These are phyloP conservation scores for Lipomyces mesembrius DNA, from an alignment of 805 yeast species.

Conservation along the genomic window DNA sequence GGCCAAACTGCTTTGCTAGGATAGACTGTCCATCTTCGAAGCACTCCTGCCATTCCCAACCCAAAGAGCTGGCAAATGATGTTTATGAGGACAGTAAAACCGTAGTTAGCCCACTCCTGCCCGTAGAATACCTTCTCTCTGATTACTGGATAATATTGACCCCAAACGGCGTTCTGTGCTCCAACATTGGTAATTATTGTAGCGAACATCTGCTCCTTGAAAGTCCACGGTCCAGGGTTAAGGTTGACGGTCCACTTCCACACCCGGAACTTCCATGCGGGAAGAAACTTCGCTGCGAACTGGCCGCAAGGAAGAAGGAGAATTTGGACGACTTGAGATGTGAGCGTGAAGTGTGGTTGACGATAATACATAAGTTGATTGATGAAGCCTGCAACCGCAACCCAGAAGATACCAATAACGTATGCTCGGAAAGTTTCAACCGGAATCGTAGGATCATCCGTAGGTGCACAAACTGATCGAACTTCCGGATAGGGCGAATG, in stretches of 20 bases:
- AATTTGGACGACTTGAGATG: slow-evolving; percentile 60
- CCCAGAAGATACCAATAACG: slow-evolving; percentile 57
- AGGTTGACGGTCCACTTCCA: slow-evolving; percentile 51
- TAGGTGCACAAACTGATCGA: slow-evolving; percentile 42
- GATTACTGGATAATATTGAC: slow-evolving; percentile 32
- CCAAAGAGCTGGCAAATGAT: slow-evolving; percentile 67
- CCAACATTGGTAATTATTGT: slow-evolving; percentile 48
- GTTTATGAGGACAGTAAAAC: slow-evolving; percentile 59
- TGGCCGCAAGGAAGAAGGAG: slow-evolving; percentile 65
- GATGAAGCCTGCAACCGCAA: slow-evolving; percentile 59
- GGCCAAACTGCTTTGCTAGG: slow-evolving; percentile 71
- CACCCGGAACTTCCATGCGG: slow-evolving; percentile 52
- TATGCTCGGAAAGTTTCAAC: slow-evolving; percentile 61
- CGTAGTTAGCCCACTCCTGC: slow-evolving; percentile 47
- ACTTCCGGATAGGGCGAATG: slow-evolving; percentile 66
- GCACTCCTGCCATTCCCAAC: slow-evolving; percentile 67
- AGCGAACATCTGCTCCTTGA: slow-evolving; percentile 67
- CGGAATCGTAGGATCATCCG: slow-evolving; percentile 54
- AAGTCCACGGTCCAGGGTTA: slow-evolving; percentile 69
- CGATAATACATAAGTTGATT: slow-evolving; percentile 63
- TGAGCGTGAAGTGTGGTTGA: slow-evolving; percentile 57
- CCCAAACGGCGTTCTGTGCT: slow-evolving; percentile 33
- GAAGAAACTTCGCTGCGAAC: slow-evolving; percentile 50
- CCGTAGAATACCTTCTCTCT: slow-evolving; percentile 44
- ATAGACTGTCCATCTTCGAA: slow-evolving; percentile 61